phyloP scores from a whole-genome alignment of 495 filamentous ascomycete species.

The Chaetomium tenue region DNA sequence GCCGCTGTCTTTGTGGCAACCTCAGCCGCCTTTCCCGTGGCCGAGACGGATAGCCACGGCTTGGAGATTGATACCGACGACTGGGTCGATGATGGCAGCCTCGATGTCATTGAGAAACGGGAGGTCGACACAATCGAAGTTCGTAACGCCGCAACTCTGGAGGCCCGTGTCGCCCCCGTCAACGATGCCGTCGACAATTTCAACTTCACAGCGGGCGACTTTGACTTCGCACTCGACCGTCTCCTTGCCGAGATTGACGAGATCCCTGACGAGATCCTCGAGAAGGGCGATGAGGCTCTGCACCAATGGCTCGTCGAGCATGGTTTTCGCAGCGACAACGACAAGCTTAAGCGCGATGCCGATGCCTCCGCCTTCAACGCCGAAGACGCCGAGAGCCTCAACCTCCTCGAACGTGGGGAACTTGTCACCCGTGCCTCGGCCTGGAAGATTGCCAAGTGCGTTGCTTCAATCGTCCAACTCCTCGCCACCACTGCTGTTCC shows the following conservation, averaged over 20 bases:
- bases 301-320: conserved; percentile 25
- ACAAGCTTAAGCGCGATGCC: conserved; percentile 12
- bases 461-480: conserved; percentile 22
- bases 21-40: conserved; percentile 16
- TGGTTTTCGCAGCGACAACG: conserved; percentile 13
- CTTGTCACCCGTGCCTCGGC: conserved; percentile 9
- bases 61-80: conserved; percentile 22
- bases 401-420: conserved; percentile 13
- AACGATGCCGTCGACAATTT: conserved; percentile 8
- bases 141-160: background rate
- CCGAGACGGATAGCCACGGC: conserved; percentile 9
- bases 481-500: conserved; percentile 23
- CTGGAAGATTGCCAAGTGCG: conserved; percentile 26
- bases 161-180: background rate
- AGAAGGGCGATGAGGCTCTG: conserved; percentile 24
- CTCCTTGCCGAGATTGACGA: conserved; percentile 19
- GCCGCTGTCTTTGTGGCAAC: conserved; percentile 16
- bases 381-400: background rate
- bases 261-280: conserved; percentile 28
- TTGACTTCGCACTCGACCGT: conserved; percentile 21
- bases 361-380: background rate
- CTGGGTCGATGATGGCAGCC: background rate
- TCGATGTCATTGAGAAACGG: background rate
- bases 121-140: background rate
- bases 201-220: conserved; percentile 21